Conservation (phyloP, 345 rosid species). For the Mercurialis annua region DNA sequence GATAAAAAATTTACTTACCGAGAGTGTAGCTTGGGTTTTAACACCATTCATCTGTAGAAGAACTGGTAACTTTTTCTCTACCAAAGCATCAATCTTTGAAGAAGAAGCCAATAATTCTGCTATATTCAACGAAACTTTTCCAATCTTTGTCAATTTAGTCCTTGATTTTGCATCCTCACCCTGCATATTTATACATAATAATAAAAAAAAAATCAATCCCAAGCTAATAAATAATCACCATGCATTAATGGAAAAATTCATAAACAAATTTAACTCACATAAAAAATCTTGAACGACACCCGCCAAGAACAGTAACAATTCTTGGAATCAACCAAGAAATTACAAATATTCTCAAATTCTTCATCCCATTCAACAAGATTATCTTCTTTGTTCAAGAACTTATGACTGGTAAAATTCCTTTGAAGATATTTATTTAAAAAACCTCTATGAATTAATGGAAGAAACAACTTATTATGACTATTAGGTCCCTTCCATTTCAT, state of each 20-base stretch:
- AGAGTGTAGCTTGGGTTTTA: conserved; percentile 23
- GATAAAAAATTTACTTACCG: conserved; percentile 29
- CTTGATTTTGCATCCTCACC: conserved; percentile 19
- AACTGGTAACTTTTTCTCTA: conserved; percentile 25
- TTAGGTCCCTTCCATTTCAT: conserved; percentile 36
- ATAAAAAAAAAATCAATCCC: no score
- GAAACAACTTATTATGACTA: conserved; percentile 10
- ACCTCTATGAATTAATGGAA: conserved; percentile 20
- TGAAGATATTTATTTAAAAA: conserved; percentile 12
- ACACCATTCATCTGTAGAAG: conserved; percentile 20
- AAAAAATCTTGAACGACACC: conserved; percentile 27
- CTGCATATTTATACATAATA: conserved; percentile 4
- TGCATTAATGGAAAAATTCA: not conserved
- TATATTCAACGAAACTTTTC: conserved; percentile 28
- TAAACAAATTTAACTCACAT: conserved; percentile 33
- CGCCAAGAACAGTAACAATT: conserved; percentile 28
- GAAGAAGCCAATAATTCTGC: conserved; percentile 26
- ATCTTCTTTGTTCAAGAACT: conserved; percentile 12
- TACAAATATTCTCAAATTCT: conserved; percentile 29
- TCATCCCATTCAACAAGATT: conserved; percentile 32
- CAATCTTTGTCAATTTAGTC: conserved; percentile 16
- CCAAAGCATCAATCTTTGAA: conserved; percentile 19
- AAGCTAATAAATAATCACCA: not conserved
- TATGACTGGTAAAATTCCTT: conserved; percentile 15
- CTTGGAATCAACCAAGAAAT: conserved; percentile 6